Evolutionary conservation across 2,329 filamentous ascomycete genomes (phyloP), one percentile per base, ranked within the genome.

Genomic region (Ascochyta pisi): DNA sequence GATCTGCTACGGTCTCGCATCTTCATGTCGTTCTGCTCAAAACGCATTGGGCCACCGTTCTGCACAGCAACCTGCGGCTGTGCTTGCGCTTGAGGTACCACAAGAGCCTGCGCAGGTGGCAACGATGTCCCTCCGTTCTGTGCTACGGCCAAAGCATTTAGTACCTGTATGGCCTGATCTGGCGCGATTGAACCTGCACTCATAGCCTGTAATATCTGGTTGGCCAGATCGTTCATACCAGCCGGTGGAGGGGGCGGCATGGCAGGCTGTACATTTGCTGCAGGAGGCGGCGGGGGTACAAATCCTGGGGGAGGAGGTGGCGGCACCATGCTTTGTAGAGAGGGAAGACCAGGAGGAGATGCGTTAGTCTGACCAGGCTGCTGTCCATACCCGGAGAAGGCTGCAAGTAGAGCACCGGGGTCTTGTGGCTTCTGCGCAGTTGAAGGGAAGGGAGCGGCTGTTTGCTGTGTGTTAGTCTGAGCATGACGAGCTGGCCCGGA

Each of bases 1-100:
- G 72, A 75, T 46, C 92, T 91, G 62, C 70, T 72, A 63, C 71
- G 71, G 42, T 75, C 71, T 58, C 72, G 71, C 60, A 70, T 70
- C 62, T 69, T 74, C 65, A 57, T 65, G 48, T 67, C 67, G 57
- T 69, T 66, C 34, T 69, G 69, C 27, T 72, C 70, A 70, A 63
- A 68, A 29, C 66, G 50, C n/a, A 50, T 41, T 15, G 34, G 27
- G 24, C 15, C 27, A 56, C 64, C 61, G 47, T 65, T 69, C 19
- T 65, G 63, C 40, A 50, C 46, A 48, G 47, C 47, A 24, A 57
- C 53, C 47, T 66, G 69, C 34, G 43, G 43, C 13, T 60, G 64
- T 19, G 57, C 34, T 37, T 63, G 66, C 29, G 45, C 42, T 27
- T 63, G 64, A 22, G 61, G 44, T 40, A 47, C 52, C 35, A 54